Conservation (phyloP, 169 alveolate species). For the Babesia caballi region DNA sequence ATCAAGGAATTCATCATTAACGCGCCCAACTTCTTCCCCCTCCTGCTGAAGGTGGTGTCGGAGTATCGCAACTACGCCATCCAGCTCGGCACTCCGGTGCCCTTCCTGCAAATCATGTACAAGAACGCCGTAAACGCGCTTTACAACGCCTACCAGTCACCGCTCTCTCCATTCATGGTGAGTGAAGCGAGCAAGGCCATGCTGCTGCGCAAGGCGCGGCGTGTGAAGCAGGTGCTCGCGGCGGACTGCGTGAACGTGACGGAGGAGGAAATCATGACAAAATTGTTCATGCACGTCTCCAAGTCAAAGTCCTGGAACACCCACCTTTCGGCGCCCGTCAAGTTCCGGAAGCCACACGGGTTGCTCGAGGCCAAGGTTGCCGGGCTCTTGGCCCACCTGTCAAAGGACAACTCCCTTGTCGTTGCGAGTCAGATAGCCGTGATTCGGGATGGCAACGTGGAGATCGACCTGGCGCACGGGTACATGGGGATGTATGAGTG, state of each 20-base stretch:
- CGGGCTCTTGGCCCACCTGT: constrained; percentile 22
- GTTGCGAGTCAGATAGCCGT: constrained; percentile 70
- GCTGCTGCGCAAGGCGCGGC: constrained; percentile 21
- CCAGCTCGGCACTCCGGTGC: constrained; percentile 20
- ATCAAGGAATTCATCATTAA: constrained; percentile 32
- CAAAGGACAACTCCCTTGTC: constrained; percentile 44
- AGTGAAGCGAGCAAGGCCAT: constrained; percentile 12
- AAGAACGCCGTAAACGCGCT: constrained; percentile 45
- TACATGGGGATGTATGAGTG: constrained; percentile 63
- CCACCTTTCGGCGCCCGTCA: neutral
- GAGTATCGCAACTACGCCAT: constrained; percentile 56
- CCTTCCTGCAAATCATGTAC: constrained; percentile 51
- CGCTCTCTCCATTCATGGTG: constrained; percentile 4
- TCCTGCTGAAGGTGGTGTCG: constrained; percentile 49
- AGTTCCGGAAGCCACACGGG: constrained; percentile 6
- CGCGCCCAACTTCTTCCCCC: constrained; percentile 59
- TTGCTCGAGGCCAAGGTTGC: constrained; percentile 44
- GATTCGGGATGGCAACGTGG: constrained; percentile 60
- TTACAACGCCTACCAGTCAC: constrained; percentile 33
- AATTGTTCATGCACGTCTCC: neutral
- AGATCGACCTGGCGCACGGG: constrained; percentile 69
- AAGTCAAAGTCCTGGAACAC: neutral
- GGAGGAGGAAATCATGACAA: neutral
- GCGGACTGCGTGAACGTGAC: constrained; percentile 12
- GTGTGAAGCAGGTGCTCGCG: constrained; percentile 21